Conservation (phyloP, 495 filamentous ascomycete species). For the Diplogelasinospora grovesii region DNA sequence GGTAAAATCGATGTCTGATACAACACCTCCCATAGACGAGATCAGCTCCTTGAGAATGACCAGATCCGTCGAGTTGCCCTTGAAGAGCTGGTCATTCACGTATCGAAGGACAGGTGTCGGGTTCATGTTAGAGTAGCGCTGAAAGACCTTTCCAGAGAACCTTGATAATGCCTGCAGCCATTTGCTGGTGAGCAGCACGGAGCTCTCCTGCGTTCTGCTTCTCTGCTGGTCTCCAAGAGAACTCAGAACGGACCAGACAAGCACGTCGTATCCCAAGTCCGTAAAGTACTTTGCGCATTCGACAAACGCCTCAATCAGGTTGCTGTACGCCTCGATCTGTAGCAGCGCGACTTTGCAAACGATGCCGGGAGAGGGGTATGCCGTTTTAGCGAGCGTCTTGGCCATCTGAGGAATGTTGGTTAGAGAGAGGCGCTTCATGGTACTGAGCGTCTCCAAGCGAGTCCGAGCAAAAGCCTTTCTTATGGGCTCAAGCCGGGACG, state of each 20-base stretch:
- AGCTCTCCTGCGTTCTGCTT: slow-evolving; percentile 70
- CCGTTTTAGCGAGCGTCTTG: slow-evolving; percentile 76
- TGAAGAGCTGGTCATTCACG: slow-evolving; percentile 71
- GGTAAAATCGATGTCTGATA: slow-evolving; percentile 75
- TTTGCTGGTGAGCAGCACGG: slow-evolving; percentile 74
- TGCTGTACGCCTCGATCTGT: slow-evolving; percentile 87
- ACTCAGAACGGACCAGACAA: slow-evolving; percentile 81
- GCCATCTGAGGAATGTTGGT: slow-evolving; percentile 82
- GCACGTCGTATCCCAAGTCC: slow-evolving; percentile 82
- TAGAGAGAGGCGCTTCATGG: slow-evolving; percentile 77
- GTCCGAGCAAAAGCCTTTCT: slow-evolving; percentile 70
- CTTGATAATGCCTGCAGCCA: slow-evolving; percentile 81
- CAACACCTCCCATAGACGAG: slow-evolving; percentile 85
- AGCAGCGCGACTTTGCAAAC: slow-evolving; percentile 80
- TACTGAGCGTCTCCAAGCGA: slow-evolving; percentile 67
- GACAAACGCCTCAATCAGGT: slow-evolving; percentile 86
- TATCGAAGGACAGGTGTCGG: slow-evolving; percentile 82
- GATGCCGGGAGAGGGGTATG: slow-evolving; percentile 79
- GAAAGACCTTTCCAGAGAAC: slow-evolving; percentile 84
- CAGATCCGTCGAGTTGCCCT: slow-evolving; percentile 76
- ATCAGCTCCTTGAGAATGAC: slow-evolving; percentile 85
- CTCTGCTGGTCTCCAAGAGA: slow-evolving; percentile 67
- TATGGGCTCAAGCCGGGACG: slow-evolving; percentile 70
- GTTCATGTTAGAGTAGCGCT: slow-evolving; percentile 73
- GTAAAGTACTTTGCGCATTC: slow-evolving; percentile 93